A percentile compares a stretch with the other conserved stretches of the same genome.
These are phyloP conservation scores for Eimeria tenella DNA, from an alignment of 169 alveolate species.

Conservation along the genomic window DNA sequence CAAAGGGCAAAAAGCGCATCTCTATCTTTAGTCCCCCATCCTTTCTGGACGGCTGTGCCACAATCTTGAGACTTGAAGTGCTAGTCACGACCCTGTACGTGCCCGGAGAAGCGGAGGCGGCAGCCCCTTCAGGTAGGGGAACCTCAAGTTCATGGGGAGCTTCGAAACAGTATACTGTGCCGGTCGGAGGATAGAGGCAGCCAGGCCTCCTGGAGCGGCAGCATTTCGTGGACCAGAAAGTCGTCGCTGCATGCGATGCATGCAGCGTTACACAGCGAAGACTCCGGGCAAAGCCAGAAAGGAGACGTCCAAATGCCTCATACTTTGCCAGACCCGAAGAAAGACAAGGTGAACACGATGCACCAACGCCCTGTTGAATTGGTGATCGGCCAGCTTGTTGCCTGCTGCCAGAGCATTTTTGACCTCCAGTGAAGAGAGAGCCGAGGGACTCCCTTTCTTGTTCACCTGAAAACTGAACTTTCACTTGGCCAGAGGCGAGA, in stretches of 20 bases:
- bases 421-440: conserved; percentile 50
- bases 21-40: conserved; percentile 65
- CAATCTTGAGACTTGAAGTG: conserved; percentile 70
- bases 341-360: conserved; percentile 21
- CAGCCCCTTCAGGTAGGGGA: conserved; percentile 72
- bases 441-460: conserved; percentile 71
- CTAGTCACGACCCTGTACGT: conserved; percentile 69
- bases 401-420: not conserved
- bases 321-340: conserved; percentile 37
- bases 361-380: not conserved
- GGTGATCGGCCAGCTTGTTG: conserved; percentile 21
- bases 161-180: conserved; percentile 57
- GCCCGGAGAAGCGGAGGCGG: conserved; percentile 74
- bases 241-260: conserved; percentile 61
- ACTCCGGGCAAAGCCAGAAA: conserved; percentile 38
- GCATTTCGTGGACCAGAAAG: conserved; percentile 60
- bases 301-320: conserved; percentile 45
- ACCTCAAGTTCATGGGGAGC: conserved; percentile 73
- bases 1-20: conserved; percentile 67
- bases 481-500: conserved; percentile 71
- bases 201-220: conserved; percentile 46
- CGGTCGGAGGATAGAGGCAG: conserved; percentile 72
- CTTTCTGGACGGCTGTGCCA: conserved; percentile 58
- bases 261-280: conserved; percentile 68
- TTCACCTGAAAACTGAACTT: conserved; percentile 50